phyloP scores from a whole-genome alignment of 2,329 filamentous ascomycete genomes.

The Aspergillus uvarum region DNA sequence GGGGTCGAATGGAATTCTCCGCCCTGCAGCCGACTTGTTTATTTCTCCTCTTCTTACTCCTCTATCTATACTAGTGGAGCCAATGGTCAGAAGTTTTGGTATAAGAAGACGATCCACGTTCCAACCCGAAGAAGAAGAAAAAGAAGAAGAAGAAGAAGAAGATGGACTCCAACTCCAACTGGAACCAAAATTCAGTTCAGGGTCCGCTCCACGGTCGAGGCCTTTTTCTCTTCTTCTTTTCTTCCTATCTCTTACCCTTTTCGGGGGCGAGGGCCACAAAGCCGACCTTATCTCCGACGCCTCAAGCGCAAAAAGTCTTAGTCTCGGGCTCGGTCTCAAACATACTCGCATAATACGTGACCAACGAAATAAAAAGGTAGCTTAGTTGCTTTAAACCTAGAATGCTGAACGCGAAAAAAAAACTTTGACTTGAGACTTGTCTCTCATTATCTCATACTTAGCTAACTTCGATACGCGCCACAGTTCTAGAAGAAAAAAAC shows the following conservation, averaged over 20 bases:
- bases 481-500: background rate
- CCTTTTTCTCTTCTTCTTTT: background rate
- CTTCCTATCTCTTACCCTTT: background rate
- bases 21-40: constrained; percentile 2
- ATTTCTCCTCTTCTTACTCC: background rate
- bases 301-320: background rate
- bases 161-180: too few relatives aligned
- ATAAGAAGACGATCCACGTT: background rate
- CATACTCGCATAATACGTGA: background rate
- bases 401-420: too few relatives aligned
- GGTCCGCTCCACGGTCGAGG: background rate
- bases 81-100: background rate
- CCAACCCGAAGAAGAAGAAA: background rate
- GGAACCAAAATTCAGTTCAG: too few relatives aligned
- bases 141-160: too few relatives aligned
- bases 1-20: constrained; percentile 2
- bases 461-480: background rate
- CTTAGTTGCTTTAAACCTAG: too few relatives aligned
- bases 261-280: background rate
- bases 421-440: too few relatives aligned
- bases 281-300: background rate
- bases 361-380: background rate
- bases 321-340: too few relatives aligned
- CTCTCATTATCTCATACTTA: too few relatives aligned
- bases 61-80: background rate